phyloP scores from a whole-genome alignment of 2,329 filamentous ascomycete species.

The Uncinocarpus reesii region DNA sequence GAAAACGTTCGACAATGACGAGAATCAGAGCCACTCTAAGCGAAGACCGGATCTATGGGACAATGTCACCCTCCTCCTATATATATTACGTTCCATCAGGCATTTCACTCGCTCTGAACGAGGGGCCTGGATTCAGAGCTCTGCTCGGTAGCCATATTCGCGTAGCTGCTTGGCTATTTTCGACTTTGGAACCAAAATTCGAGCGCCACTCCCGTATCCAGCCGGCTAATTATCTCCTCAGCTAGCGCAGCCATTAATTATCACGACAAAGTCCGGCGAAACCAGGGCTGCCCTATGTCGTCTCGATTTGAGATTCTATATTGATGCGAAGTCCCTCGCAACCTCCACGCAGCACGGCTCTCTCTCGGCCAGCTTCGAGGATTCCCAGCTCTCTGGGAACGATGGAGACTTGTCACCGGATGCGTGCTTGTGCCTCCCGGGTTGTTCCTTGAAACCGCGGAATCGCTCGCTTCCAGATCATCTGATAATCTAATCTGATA shows the following conservation, averaged over 20 bases:
- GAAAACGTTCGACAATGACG: too few relatives aligned
- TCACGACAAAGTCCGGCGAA: background rate
- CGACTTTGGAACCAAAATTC: background rate
- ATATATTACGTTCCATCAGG: too few relatives aligned
- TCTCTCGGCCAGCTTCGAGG: background rate
- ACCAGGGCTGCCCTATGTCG: too few relatives aligned
- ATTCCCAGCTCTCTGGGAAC: background rate
- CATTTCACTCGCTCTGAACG: too few relatives aligned
- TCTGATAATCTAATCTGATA: constrained; percentile 12
- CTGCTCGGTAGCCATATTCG: background rate
- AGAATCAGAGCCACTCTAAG: too few relatives aligned
- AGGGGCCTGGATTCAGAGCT: background rate
- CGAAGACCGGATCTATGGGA: too few relatives aligned
- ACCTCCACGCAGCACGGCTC: too few relatives aligned
- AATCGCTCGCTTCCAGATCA: constrained; percentile 5
- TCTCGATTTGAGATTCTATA: too few relatives aligned
- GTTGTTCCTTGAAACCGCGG: background rate
- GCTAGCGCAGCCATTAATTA: too few relatives aligned
- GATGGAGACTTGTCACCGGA: background rate
- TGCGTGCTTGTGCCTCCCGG: background rate
- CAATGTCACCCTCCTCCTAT: too few relatives aligned
- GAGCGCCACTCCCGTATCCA: background rate
- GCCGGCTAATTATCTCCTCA: background rate
- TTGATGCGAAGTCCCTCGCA: too few relatives aligned
- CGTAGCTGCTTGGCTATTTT: constrained; percentile 1